phyloP scores from a whole-genome alignment of 2,329 filamentous ascomycete genomes.

The Reticulascus tulasneorum region DNA sequence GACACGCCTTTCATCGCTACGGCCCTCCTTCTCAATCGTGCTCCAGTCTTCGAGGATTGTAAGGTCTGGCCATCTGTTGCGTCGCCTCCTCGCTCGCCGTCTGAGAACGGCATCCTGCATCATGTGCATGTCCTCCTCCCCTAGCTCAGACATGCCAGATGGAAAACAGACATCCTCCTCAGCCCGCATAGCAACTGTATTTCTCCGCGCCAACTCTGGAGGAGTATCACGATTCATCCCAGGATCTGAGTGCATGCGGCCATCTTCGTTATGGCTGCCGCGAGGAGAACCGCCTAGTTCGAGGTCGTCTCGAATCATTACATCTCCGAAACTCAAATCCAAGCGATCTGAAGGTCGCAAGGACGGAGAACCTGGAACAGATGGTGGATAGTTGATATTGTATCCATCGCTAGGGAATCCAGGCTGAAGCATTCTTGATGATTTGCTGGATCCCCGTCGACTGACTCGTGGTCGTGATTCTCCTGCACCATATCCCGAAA shows the following conservation, averaged over 20 bases:
- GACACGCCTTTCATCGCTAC: constrained; percentile 74
- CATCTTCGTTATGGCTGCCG: constrained; percentile 21
- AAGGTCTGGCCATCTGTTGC: constrained; percentile 81
- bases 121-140: constrained; percentile 64
- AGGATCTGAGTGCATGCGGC: constrained; percentile 24
- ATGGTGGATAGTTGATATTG: constrained; percentile 67
- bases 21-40: constrained; percentile 80
- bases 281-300: constrained; percentile 28
- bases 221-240: constrained; percentile 16
- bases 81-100: constrained; percentile 39
- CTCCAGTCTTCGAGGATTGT: constrained; percentile 85
- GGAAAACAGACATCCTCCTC: constrained; percentile 94
- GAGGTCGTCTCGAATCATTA: constrained; percentile 67
- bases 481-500: constrained; percentile 13
- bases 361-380: constrained; percentile 58
- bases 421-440: constrained; percentile 39
- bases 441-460: constrained; percentile 46
- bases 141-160: constrained; percentile 73
- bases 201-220: constrained; percentile 34
- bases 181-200: constrained; percentile 59
- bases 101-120: constrained; percentile 31
- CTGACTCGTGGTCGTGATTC: constrained; percentile 25
- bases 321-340: constrained; percentile 60
- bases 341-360: constrained; percentile 45
- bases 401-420: constrained; percentile 42